Evolutionary conservation across 2,329 filamentous ascomycete genomes (phyloP).

Genomic region (Ophiocordyceps sinensis): DNA sequence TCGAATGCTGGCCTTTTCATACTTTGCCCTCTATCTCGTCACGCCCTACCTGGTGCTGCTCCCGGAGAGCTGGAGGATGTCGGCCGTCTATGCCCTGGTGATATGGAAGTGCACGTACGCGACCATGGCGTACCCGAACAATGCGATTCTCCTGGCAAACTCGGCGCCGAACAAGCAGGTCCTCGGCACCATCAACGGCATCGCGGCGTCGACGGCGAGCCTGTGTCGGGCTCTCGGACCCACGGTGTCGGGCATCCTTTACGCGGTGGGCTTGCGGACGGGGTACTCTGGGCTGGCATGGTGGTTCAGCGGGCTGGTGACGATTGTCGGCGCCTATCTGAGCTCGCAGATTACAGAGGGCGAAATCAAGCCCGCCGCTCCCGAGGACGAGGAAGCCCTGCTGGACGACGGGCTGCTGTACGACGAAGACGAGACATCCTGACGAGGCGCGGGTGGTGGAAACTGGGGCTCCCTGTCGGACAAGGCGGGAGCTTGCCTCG

Average conservation of each 20-base stretch:
- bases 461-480: neutral
- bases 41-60: conserved; percentile 84
- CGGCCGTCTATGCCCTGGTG: conserved; percentile 62
- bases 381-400: conserved; percentile 24
- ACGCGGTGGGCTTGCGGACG: conserved; percentile 61
- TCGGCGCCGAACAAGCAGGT: conserved; percentile 72
- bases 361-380: conserved; percentile 24
- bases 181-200: conserved; percentile 83
- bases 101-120: conserved; percentile 90
- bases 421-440: conserved; percentile 17
- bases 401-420: conserved; percentile 18
- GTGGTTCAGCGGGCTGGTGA: conserved; percentile 78
- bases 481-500: neutral
- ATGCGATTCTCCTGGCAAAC: conserved; percentile 79
- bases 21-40: conserved; percentile 75
- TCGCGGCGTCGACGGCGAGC: conserved; percentile 82
- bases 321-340: conserved; percentile 58
- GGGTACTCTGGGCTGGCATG: conserved; percentile 83
- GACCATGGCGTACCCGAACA: conserved; percentile 81
- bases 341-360: conserved; percentile 63
- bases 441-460: conserved; percentile 2
- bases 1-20: conserved; percentile 64
- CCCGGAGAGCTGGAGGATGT: conserved; percentile 54
- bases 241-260: conserved; percentile 72
- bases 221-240: conserved; percentile 80